phyloP scores from a whole-genome alignment of 768 basidiomycete species.

The Tylopilus sp. region DNA sequence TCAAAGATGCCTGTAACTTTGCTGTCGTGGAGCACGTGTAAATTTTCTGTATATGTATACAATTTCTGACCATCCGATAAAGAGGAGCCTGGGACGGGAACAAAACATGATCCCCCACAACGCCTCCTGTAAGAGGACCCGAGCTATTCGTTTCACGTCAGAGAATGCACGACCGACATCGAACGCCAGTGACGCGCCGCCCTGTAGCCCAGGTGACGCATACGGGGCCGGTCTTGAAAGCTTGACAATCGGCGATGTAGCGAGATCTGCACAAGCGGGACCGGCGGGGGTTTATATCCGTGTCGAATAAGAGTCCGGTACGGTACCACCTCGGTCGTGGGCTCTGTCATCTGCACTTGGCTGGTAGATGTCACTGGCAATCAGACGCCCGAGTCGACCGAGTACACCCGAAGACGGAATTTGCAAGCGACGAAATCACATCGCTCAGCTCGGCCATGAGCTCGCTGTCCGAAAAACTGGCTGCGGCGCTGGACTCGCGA shows the following conservation, averaged over 20 bases:
- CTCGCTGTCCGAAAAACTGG: conserved; percentile 39
- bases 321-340: too few relatives aligned
- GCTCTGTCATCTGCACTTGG: too few relatives aligned
- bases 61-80: too few relatives aligned
- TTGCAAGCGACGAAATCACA: too few relatives aligned
- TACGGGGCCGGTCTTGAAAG: conserved; percentile 32
- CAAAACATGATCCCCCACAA: conserved; percentile 27
- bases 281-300: too few relatives aligned
- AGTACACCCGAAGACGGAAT: too few relatives aligned
- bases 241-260: conserved; percentile 29
- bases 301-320: too few relatives aligned
- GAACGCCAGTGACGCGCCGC: conserved; percentile 7
- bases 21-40: too few relatives aligned
- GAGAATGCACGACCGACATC: neutral
- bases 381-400: too few relatives aligned
- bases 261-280: neutral
- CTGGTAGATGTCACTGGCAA: too few relatives aligned
- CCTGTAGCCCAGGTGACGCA: conserved; percentile 35
- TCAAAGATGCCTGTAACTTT: too few relatives aligned
- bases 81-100: conserved; percentile 26
- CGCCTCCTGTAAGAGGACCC: conserved; percentile 15
- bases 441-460: conserved; percentile 26
- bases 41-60: too few relatives aligned
- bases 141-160: conserved; percentile 3
- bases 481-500: conserved; percentile 58